Base-by-base conservation (phyloP, 202 grass and related monocot species). In the Dendrocalamus latiflorus region DNA sequence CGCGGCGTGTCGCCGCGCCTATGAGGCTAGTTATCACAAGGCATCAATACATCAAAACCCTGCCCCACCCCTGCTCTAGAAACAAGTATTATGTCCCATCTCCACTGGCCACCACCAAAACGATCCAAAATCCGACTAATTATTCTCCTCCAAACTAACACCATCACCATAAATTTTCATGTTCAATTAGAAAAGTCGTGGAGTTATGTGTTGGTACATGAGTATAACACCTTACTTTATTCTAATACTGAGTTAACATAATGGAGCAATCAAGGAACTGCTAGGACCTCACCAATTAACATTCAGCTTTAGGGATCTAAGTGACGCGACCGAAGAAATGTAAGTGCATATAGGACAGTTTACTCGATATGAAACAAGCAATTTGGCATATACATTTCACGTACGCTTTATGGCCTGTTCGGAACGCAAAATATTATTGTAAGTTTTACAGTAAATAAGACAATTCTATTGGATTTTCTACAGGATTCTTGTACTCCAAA, bases 31-130 rank as follows among this genome's bases (percentile, higher is more conserved):
- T n/a, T 75, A 21, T 89, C 87, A 75, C 12, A 54, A 21, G 69
- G 51, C 51, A 61, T 57, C 56, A 79, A 65, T 45, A 6, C 51
- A 61, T 57, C 56, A 79, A 65, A 55, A 6, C 49, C 68, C 42
- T 79, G 74, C n/a, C 59, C 86, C 74, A 78, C 68, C 8, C 11
- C 41, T 15, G 12, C 51, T 83, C 79, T 80, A 84, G 81, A 88
- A 88, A 68, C 81, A 84, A 80, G 86, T 62, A 88, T 75, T 84
- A 3, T 74, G 86, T 79, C 69, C 68, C 68, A 68, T 75, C 75
- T 50, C 30, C 51, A 59, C n/a, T 68, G 68, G 21, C 30, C 43
- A 65, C 74, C 58, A 39, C 39, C n/a, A 44, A 49, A 65, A 24
- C 24, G 1, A 9, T 21, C 24, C 45, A 80, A 88, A 78, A 74